A percentile compares a stretch with the other conserved stretches of the same genome.
Evolutionary conservation across 805 yeast genomes (phyloP).

Genomic region (Brettanomyces anomalus): DNA sequence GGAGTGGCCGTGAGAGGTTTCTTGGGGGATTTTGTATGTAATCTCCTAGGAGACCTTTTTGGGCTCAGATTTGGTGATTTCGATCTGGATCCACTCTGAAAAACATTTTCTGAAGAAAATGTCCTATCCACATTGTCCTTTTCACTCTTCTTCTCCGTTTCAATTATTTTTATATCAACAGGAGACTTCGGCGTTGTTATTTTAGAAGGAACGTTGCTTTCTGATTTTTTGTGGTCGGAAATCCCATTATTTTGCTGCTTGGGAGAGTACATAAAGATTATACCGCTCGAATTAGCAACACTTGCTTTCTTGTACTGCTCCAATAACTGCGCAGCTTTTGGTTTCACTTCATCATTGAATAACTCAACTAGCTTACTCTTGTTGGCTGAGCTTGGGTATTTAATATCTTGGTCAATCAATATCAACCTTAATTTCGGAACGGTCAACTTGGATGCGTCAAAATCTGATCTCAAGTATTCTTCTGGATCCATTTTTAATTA

Average conservation of each 20-base stretch:
- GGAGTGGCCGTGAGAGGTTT: no score
- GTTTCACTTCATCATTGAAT: constrained; percentile 46
- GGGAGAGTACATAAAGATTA: constrained; percentile 7
- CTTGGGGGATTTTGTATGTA: no score
- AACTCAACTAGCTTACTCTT: constrained; percentile 56
- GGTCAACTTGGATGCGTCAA: constrained; percentile 56
- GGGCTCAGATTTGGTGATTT: no score
- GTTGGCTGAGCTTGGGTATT: constrained; percentile 52
- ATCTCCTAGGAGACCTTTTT: no score
- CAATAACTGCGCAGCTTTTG: constrained; percentile 36
- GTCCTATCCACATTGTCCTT: background rate
- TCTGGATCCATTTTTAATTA: constrained; percentile 23
- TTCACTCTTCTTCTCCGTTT: background rate
- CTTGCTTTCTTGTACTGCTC: constrained; percentile 18
- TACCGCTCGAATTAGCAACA: constrained; percentile 17
- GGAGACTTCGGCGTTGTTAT: no score
- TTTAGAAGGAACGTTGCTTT: no score
- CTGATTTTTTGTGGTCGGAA: background rate
- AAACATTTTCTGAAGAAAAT: no score
- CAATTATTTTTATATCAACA: no score
- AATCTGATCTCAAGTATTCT: constrained; percentile 34
- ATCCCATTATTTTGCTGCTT: background rate
- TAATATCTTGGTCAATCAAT: constrained; percentile 53
- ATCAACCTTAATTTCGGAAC: constrained; percentile 65
- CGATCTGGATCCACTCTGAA: background rate